Evolutionary conservation across 225 moss, liverwort and hornwort genomes (phyloP), one percentile per base, ranked within the genome.

Genomic region (Pleurozium schreberi): DNA sequence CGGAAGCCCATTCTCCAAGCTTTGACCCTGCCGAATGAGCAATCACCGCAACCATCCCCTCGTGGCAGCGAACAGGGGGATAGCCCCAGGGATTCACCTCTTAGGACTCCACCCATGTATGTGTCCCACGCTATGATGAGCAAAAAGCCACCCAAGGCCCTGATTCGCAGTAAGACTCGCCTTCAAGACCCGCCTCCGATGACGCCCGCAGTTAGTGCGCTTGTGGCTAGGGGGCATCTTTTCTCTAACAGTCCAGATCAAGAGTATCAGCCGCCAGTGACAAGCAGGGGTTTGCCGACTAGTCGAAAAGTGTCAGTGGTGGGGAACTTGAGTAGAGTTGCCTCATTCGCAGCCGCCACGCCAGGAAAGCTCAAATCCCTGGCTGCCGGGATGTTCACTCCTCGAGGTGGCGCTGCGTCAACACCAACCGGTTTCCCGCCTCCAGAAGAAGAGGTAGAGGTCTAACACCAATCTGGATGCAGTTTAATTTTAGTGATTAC

Each of bases 101-200:
- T 43, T 31, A 81, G 81, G 71, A 91, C 90, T 19, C 87, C 92
- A 27, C 87, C 93, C 18, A 38, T 82, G 67, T 87, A 91, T 87
- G 88, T 85, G 58, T 85, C 91, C n/a, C 85, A 89, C 45, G 74
- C 91, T 27, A 73, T 93, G 93, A 88, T 94, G 64, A 92, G 85
- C 89, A 92, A 92, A 59, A 95, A 89, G 91, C 96, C 99, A 13
- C 97, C 99, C 57, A 93, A 92, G 89, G 89, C 89, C 33, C 74
- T 93, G 76, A 92, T 90, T 87, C 96, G 97, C 27, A 90, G 90
- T 49, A 99, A 96, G 60, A 99, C 99, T 3, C 97, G 99, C 50
- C 93, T 99, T 89, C 99, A 96, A 90, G 99, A 99, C 79, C 96
- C 99, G 75, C 97, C 99, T 42, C 96, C 97, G 18, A 92, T 96